Conservation (phyloP, 495 filamentous ascomycete genomes). For the Tuber microsphaerosporum region DNA sequence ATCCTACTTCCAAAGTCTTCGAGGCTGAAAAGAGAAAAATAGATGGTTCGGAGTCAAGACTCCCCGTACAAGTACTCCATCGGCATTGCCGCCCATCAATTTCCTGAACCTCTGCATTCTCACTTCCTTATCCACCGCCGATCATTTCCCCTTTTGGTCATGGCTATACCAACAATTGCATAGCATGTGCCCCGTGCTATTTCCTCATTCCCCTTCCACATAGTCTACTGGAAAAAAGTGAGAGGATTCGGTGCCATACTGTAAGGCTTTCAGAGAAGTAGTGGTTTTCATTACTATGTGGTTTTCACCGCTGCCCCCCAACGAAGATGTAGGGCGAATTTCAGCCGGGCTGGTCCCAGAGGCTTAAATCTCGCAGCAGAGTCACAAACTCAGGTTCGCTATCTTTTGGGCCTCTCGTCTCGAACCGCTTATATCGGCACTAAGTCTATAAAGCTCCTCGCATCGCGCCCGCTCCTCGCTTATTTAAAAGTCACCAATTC, state of each 20-base stretch:
- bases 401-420: background rate
- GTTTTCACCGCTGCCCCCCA: background rate
- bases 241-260: background rate
- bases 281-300: background rate
- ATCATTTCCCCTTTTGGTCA: slow-evolving; percentile 20
- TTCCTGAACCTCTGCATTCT: background rate
- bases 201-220: background rate
- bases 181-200: slow-evolving; percentile 6
- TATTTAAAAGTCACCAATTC: background rate
- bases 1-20: slow-evolving; percentile 8
- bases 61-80: slow-evolving; percentile 1
- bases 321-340: background rate
- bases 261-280: background rate
- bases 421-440: background rate
- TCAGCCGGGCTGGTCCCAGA: background rate
- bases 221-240: slow-evolving; percentile 9
- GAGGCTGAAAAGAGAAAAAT: slow-evolving; percentile 15
- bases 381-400: background rate
- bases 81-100: background rate
- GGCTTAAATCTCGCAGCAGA: background rate
- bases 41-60: background rate
- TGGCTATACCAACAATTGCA: background rate
- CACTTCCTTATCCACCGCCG: background rate
- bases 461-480: slow-evolving; percentile 17
- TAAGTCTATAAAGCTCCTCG: slow-evolving; percentile 13